Base-by-base conservation (phyloP, 2,329 filamentous ascomycete species). In the Leptographium radiaticola region DNA sequence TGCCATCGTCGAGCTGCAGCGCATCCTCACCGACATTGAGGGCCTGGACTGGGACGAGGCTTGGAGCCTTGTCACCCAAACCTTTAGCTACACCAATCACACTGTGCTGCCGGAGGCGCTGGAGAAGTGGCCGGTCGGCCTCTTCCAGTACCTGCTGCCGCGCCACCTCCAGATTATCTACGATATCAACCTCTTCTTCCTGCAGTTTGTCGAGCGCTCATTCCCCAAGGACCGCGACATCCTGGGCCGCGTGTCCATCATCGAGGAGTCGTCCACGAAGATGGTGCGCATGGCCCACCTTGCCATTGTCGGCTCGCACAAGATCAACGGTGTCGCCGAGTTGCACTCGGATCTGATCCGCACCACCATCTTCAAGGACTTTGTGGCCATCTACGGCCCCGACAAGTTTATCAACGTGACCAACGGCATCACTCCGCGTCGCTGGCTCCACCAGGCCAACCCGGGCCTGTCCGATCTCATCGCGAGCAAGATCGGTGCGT, bases 371-470 rank as follows among this genome's bases (percentile, higher is more conserved):
- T 97, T 98, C 81, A 96, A 93, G 70, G 93, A 98, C 68, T 98
- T 98, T 69, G 91, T 98, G 56, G 79, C 82, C 62, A 88, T 98
- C 59, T 98, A 93, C 63, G 93, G 93, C 3, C 85, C 86, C 0
- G 93, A 98, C 76, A 96, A 96, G 70, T 98, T 98, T 70, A 95
- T 88, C 55, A 98, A 98, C 63, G 91, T 98, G 59, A 98, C 93
- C 59, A 98, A 98, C 68, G 93, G 93, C 56, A 94, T 98, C 66
- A 98, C 93, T 0, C 93, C 93, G 12, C 81, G 93, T 63, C 81
- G 93, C 66, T 98, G 93, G 93, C 76, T 98, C 55, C 90, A 98
- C 72, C 93, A 98, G 70, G 93, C 93, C 57, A 98, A 98, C 67
- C 93, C 91, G 12, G 81, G 86, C 54, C 76, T 98, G 34, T 96